Evolutionary conservation across 176 grass and related monocot genomes (phyloP).

Genomic region (Carex kokanica): DNA sequence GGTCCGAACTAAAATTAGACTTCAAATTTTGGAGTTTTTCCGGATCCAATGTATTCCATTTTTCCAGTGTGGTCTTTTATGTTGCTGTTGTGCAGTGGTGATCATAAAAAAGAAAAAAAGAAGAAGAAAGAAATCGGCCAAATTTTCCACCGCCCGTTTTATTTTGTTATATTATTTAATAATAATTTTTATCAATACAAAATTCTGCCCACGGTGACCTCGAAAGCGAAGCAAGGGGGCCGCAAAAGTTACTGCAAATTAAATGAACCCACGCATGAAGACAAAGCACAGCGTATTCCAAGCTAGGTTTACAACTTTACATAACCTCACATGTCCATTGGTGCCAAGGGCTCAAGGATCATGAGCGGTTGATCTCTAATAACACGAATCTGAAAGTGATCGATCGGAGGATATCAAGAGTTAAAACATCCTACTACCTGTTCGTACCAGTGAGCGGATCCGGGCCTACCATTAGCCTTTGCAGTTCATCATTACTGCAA

Average conservation of each 20-base stretch:
- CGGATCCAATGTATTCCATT: no score
- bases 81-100: no score
- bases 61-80: no score
- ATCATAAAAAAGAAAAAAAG: no score
- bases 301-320: neutral
- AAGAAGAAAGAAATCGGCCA: no score
- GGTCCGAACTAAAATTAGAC: no score
- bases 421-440: neutral
- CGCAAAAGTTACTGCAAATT: neutral
- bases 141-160: no score
- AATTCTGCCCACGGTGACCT: no score
- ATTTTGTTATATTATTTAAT: no score
- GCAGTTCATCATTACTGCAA: neutral
- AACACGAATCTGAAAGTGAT: neutral
- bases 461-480: neutral
- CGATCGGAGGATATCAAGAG: neutral
- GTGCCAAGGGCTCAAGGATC: neutral
- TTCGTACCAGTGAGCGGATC: neutral
- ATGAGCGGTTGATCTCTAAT: neutral
- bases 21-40: no score
- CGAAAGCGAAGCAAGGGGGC: no score
- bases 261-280: neutral
- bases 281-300: neutral
- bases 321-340: neutral
- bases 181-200: no score